Base-by-base conservation (phyloP, 352 stramenopile species). In the Aphanomyces astaci region DNA sequence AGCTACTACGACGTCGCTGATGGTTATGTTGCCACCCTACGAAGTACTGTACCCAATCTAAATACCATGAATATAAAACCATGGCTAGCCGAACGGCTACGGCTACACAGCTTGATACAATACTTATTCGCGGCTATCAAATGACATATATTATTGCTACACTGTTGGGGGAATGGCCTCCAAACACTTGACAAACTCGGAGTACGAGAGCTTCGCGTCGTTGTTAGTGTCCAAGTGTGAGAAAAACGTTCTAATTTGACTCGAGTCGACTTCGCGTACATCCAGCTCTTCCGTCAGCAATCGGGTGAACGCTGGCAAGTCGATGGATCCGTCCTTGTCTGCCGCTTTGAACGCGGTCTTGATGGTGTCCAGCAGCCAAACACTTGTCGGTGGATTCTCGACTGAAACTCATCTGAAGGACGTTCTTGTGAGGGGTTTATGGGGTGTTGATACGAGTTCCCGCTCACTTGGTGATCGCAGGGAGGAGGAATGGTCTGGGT, bases 341-440 rank as follows among this genome's bases (percentile, higher is more conserved):
- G 62, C 62, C 15, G 62, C 62, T 49, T 68, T 68, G 51, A 68
- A 68, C 22, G 62, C 62, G n/a, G 57, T 45, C 33, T 68, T 68
- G 43, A 68, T 68, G 62, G 27, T 68, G 5, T 30, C 59, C 4
- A 59, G 59, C 1, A 52, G 49, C 11, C 51, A 60, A 68, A 68
- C n/a, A 68, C 25, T 33, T 68, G 62, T 15, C 48, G 62, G n/a
- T 45, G 25, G n/a, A 68, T 59, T 2, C 4, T 62, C n/a, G 39
- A 15, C 25, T 32, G 39, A n/a, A n/a, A n/a, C n/a, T n/a, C 28
- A 68, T 51, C n/a, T n/a, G n/a, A 3, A 11, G 15, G 32, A 17
- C 19, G 24, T 36, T 7, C 11, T 64, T 25, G 49, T 7, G 5
- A 64, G 9, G 28, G 40, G 15, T 25, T 19, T 13, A 36, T 65